Percentiles rank a stretch among this genome's conserved stretches.
These are phyloP conservation scores for Wickerhamomyces pijperi DNA, from an alignment of 805 yeast species.

Conservation along the genomic window DNA sequence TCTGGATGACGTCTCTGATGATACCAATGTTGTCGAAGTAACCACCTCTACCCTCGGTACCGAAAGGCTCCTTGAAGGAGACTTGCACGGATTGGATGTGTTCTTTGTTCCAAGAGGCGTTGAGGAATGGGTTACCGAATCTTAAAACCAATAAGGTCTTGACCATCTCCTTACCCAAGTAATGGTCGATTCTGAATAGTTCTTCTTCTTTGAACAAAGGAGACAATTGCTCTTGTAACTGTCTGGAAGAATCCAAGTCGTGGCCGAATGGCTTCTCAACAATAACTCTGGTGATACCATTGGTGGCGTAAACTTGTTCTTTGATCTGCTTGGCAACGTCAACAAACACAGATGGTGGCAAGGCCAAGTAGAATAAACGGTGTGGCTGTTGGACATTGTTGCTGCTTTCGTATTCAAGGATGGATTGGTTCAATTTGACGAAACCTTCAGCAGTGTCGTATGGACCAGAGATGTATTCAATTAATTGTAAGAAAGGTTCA, in stretches of 20 bases:
- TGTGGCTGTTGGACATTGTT: conserved; percentile 42
- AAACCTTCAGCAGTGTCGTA: conserved; percentile 80
- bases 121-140: conserved; percentile 81
- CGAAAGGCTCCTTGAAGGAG: conserved; percentile 94
- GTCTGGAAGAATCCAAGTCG: conserved; percentile 70
- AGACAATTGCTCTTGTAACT: conserved; percentile 63
- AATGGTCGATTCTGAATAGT: conserved; percentile 92
- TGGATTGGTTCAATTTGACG: conserved; percentile 37
- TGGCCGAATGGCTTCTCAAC: conserved; percentile 97
- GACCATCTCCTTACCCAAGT: conserved; percentile 96
- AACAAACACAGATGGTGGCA: conserved; percentile 89
- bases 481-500: conserved; percentile 53
- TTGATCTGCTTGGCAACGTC: conserved; percentile 67
- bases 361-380: conserved; percentile 82
- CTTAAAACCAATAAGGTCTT: conserved; percentile 83
- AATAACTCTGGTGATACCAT: conserved; percentile 71
- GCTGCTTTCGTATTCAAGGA: conserved; percentile 48
- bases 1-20: conserved; percentile 96
- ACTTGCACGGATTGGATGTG: conserved; percentile 75
- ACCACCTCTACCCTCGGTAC: conserved; percentile 98
- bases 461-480: conserved; percentile 64
- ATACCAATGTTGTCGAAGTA: conserved; percentile 93
- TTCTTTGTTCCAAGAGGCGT: conserved; percentile 81
- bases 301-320: conserved; percentile 50
- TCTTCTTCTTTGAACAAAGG: conserved; percentile 89